Evolutionary conservation across 148 eudicot genomes (phyloP).

Genomic region (Chenopodium suecicum): DNA sequence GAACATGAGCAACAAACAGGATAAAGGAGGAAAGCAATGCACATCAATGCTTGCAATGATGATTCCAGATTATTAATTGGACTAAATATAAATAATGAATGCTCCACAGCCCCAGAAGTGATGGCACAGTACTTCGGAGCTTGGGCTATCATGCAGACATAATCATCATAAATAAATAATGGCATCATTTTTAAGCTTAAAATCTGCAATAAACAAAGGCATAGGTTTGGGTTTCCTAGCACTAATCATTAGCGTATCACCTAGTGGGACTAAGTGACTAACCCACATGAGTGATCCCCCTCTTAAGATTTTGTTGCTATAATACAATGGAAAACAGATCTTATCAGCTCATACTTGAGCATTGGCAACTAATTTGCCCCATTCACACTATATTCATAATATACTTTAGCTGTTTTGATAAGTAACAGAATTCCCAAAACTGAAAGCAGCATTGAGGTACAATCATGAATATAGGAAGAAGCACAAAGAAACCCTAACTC

Average conservation of each 20-base stretch:
- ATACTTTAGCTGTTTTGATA: no score
- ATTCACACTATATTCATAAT: neutral
- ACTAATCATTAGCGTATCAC: no score
- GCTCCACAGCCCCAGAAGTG: neutral
- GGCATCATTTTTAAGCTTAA: neutral
- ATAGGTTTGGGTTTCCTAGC: no score
- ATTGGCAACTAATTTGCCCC: neutral
- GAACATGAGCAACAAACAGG: slow-evolving; percentile 1
- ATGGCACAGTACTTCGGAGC: neutral
- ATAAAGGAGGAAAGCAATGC: neutral
- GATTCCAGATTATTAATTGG: neutral
- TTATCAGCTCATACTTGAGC: neutral
- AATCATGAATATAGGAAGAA: no score
- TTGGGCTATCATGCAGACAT: neutral
- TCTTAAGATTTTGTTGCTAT: no score
- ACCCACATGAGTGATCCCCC: no score
- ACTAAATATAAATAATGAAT: neutral
- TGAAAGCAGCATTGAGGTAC: no score
- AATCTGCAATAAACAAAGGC: no score
- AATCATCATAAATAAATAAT: neutral
- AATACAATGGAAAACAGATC: neutral
- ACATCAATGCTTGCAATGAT: slow-evolving; percentile 6
- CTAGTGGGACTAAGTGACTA: no score
- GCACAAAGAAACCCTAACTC: no score
- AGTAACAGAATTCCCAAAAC: no score